phyloP scores from a whole-genome alignment of 306 rosid genomes.

The Rosa persica region DNA sequence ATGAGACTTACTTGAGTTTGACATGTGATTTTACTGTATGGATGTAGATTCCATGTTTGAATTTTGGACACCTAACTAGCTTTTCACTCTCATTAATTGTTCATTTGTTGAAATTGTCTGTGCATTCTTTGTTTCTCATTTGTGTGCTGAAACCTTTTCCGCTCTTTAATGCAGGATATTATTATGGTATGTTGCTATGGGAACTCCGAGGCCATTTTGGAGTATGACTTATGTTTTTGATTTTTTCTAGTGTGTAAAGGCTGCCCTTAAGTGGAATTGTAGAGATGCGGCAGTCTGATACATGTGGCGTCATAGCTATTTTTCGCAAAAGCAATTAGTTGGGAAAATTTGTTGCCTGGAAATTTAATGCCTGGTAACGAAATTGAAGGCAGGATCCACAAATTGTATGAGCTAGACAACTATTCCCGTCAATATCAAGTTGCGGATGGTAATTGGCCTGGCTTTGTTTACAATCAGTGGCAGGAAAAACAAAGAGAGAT shows the following conservation, averaged over 20 bases:
- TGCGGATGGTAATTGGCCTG: conserved; percentile 28
- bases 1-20: conserved; percentile 13
- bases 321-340: conserved; percentile 14
- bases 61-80: background rate
- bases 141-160: background rate
- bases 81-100: background rate
- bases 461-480: conserved; percentile 32
- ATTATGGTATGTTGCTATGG: background rate
- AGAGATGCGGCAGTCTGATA: conserved; percentile 2
- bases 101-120: background rate
- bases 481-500: conserved; percentile 26
- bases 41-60: conserved; percentile 1
- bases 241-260: background rate
- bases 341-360: conserved; percentile 21
- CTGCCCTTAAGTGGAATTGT: background rate
- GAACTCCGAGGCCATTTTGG: conserved; percentile 5
- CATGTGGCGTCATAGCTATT: background rate
- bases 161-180: conserved; percentile 14
- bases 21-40: background rate
- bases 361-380: conserved; percentile 49
- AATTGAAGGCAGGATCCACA: conserved; percentile 42
- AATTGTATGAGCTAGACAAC: conserved; percentile 32
- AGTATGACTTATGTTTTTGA: background rate
- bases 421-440: conserved; percentile 29
- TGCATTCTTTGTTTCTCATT: background rate